phyloP scores from a whole-genome alignment of 208 protist species.

The Trypanosoma avium region DNA sequence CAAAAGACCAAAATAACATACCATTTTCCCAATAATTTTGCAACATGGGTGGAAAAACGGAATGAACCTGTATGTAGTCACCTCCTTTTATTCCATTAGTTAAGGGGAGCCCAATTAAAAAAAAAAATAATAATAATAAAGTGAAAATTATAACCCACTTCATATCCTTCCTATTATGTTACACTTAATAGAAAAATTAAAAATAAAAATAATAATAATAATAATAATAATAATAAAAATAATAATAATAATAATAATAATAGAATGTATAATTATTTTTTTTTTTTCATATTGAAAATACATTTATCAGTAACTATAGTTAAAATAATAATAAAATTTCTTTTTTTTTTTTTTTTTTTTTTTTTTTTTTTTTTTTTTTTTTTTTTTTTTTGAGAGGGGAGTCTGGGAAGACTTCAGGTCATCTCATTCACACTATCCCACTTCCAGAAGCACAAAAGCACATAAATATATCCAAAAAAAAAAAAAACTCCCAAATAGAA shows the following conservation, averaged over 20 bases:
- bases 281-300: not conserved
- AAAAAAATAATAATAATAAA: conserved; percentile 1
- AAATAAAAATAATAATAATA: not conserved
- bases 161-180: too few relatives aligned
- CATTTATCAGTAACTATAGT: too few relatives aligned
- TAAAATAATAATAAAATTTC: too few relatives aligned
- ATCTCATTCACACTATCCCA: too few relatives aligned
- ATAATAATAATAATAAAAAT: too few relatives aligned
- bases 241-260: not conserved
- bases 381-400: too few relatives aligned
- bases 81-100: not conserved
- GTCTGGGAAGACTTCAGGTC: too few relatives aligned
- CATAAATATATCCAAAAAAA: not conserved
- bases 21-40: conserved; percentile 52
- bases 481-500: conserved; percentile 2
- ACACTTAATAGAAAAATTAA: not conserved
- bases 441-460: not conserved
- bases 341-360: too few relatives aligned
- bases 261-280: not conserved
- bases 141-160: not conserved
- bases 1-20: conserved; percentile 49
- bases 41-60: conserved; percentile 44
- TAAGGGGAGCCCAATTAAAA: not conserved
- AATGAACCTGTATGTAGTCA: conserved; percentile 42
- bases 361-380: too few relatives aligned